Evolutionary conservation across 2,329 filamentous ascomycete genomes (phyloP).

Genomic region (Neospermospora avenae): DNA sequence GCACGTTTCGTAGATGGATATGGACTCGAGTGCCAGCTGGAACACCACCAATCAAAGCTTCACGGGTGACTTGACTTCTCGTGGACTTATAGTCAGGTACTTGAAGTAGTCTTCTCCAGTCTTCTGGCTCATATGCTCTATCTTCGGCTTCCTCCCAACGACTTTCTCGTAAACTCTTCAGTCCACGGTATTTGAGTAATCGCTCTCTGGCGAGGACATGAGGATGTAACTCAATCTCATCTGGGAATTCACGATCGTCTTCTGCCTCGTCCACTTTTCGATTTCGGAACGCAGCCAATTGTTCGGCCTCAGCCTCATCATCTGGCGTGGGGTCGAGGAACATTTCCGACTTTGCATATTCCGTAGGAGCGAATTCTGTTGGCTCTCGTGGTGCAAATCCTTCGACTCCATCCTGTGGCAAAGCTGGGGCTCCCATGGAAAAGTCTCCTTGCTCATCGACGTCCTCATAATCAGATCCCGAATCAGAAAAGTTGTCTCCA

Average conservation of each 20-base stretch:
- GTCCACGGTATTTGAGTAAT: constrained; percentile 78
- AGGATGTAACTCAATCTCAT: constrained; percentile 93
- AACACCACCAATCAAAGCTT: constrained; percentile 86
- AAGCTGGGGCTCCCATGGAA: constrained; percentile 49
- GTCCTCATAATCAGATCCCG: constrained; percentile 79
- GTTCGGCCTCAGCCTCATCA: constrained; percentile 74
- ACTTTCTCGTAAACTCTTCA: constrained; percentile 88
- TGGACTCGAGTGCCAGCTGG: constrained; percentile 78
- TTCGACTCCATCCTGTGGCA: constrained; percentile 81
- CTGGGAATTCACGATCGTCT: constrained; percentile 92
- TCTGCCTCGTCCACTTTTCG: constrained; percentile 76
- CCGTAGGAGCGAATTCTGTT: constrained; percentile 77
- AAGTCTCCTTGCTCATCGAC: constrained; percentile 60
- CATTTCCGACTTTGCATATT: constrained; percentile 92
- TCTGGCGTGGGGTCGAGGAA: constrained; percentile 75
- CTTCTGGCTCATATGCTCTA: constrained; percentile 78
- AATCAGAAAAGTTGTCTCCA: constrained; percentile 68
- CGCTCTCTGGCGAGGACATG: constrained; percentile 83
- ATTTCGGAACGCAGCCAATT: constrained; percentile 77
- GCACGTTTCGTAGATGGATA: constrained; percentile 66
- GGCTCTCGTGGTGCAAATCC: constrained; percentile 62
- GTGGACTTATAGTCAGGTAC: constrained; percentile 88
- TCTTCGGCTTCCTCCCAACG: constrained; percentile 90
- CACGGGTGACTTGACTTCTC: constrained; percentile 70
- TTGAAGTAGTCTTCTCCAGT: constrained; percentile 82